These are phyloP conservation scores for Candida krabiensis DNA, from an alignment of 805 yeast species.

Conservation along the genomic window DNA sequence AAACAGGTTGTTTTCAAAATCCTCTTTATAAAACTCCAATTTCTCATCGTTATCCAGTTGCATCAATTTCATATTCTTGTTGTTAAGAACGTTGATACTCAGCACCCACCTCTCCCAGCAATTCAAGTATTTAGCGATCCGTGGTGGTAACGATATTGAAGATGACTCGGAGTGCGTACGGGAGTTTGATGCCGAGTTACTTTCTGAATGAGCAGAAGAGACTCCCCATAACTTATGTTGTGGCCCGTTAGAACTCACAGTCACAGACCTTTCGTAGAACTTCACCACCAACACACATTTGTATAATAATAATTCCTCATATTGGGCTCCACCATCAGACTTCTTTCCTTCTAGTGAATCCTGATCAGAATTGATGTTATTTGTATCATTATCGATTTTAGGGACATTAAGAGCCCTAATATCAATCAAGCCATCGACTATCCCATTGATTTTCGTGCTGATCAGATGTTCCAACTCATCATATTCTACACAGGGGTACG, in stretches of 20 bases:
- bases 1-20: constrained; percentile 41
- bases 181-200: constrained; percentile 10
- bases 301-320: constrained; percentile 15
- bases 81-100: constrained; percentile 43
- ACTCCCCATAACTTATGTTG: constrained; percentile 53
- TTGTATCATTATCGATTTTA: constrained; percentile 20
- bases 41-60: constrained; percentile 18
- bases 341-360: constrained; percentile 9
- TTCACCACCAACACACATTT: constrained; percentile 35
- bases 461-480: constrained; percentile 49
- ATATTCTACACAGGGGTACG: constrained; percentile 52
- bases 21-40: constrained; percentile 31
- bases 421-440: constrained; percentile 32
- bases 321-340: not conserved
- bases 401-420: constrained; percentile 8
- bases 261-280: constrained; percentile 25
- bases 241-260: constrained; percentile 4
- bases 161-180: constrained; percentile 20
- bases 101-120: constrained; percentile 77
- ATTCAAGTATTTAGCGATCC: constrained; percentile 39
- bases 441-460: constrained; percentile 33
- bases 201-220: constrained; percentile 10
- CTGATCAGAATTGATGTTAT: not conserved
- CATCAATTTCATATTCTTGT: constrained; percentile 15
- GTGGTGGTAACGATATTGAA: constrained; percentile 14